Conservation (phyloP, 75 land plant genomes). For the Gnetum montanum region DNA sequence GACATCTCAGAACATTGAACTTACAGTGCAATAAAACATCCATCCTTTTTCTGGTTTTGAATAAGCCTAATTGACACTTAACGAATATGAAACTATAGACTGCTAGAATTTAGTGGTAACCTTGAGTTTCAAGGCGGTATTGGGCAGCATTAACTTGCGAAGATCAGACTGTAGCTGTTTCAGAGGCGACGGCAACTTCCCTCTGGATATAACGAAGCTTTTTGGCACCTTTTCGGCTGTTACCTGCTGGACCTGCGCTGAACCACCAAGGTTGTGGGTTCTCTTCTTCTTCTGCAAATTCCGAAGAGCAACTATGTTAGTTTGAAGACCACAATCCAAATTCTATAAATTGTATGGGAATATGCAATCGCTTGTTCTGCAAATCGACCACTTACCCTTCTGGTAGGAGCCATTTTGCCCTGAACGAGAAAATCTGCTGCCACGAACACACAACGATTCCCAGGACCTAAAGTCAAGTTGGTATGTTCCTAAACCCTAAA, state of each 20-base stretch:
- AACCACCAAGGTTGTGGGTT: conserved; percentile 16
- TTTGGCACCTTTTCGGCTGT: conserved; percentile 79
- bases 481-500: too few relatives aligned
- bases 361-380: neutral
- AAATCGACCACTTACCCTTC: neutral
- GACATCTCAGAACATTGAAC: too few relatives aligned
- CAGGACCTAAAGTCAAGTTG: too few relatives aligned
- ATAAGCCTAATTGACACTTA: too few relatives aligned
- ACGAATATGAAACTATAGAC: too few relatives aligned
- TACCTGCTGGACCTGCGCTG: conserved; percentile 35
- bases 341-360: neutral
- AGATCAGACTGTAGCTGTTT: conserved; percentile 65
- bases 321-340: neutral
- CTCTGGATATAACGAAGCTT: conserved; percentile 85
- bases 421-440: too few relatives aligned
- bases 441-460: too few relatives aligned
- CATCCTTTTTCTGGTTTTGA: too few relatives aligned
- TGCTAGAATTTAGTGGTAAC: too few relatives aligned
- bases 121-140: conserved; percentile 89
- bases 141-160: conserved; percentile 90
- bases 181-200: conserved; percentile 71
- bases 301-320: conserved; percentile 15
- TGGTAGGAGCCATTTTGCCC: conserved; percentile 3
- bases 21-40: too few relatives aligned
- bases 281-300: conserved; percentile 51